phyloP scores from a whole-genome alignment of 2,329 filamentous ascomycete species.

The Trichophaea hybrida region DNA sequence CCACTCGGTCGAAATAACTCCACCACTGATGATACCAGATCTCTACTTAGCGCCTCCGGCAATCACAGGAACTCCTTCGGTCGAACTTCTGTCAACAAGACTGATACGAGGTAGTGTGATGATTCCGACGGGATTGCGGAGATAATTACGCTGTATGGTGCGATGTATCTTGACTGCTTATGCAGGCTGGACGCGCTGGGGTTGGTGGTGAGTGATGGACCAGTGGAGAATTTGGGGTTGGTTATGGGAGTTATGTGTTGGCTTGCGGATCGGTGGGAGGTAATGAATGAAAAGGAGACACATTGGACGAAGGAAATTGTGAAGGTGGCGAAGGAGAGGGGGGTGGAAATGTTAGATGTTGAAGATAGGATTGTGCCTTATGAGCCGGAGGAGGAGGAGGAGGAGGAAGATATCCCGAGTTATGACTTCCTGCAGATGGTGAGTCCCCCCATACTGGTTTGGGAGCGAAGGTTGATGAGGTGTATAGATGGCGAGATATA shows the following conservation, averaged over 20 bases:
- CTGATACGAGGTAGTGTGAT: no score
- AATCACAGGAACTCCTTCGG: no score
- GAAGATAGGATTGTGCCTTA: neutral
- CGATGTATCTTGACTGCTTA: neutral
- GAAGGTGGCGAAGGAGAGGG: neutral
- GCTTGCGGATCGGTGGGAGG: neutral
- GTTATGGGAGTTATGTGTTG: neutral
- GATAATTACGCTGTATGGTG: neutral
- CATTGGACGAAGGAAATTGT: neutral
- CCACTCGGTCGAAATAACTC: no score
- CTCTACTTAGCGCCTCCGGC: no score
- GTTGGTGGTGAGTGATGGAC: neutral
- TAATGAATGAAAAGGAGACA: neutral
- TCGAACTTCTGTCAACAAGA: no score
- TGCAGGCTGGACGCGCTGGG: neutral
- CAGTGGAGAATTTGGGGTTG: neutral
- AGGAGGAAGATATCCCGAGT: no score
- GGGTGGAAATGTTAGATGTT: neutral
- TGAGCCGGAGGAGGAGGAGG: no score
- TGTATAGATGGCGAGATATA: no score
- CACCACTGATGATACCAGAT: no score
- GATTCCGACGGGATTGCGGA: neutral
- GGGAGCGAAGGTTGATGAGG: no score
- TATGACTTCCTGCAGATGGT: no score
- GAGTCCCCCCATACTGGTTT: no score